Base-by-base conservation (phyloP, 2,329 filamentous ascomycete genomes). In the Orbilia oligospora region DNA sequence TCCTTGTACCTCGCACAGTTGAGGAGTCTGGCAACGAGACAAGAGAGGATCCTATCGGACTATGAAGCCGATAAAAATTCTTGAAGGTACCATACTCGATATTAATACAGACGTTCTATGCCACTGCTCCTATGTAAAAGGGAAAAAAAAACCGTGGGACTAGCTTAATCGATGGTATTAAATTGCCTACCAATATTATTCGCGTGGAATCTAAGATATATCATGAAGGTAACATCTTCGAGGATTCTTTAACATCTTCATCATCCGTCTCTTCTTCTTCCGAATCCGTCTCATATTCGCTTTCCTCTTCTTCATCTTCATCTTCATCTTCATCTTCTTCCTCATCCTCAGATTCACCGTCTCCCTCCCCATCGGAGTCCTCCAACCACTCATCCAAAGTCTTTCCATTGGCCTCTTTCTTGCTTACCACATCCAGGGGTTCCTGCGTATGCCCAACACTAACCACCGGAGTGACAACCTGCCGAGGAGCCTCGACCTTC, bases 341-440 rank as follows among this genome's bases (percentile, higher is more conserved):
- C 1, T 87, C 87, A 24, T 88, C 87, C 5, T 87, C 86, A 1
- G 88, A 88, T 5, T 87, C 86, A 5, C 87, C 87, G 1, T 87
- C 87, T 24, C 88, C 87, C 9, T 87, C 87, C 10, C 88, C 88
- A 0, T 87, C 89, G n/a, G 87, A 88, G 30, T 86, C 87, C 16
- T 90, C 93, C 71, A 98, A 87, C 94, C 96, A 98, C 83, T 97
- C 93, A 85, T 98, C 94, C 80, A 99, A 86, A 20, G 91, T 93
- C 88, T 97, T 97, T 48, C 90, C 89, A 65, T 78, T 78, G 14
- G 30, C 83, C 77, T 86, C 89, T 82, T 90, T 90, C 14, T 85
- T 46, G 44, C n/a, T 88, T 46, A 83, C 84, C 8, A 84, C 84
- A 12, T 22, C 81, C 63, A 78, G 82, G 18, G 71, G 81, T 80